These are phyloP conservation scores for Corchorus capsularis DNA, from an alignment of 345 rosid genomes.

Conservation along the genomic window DNA sequence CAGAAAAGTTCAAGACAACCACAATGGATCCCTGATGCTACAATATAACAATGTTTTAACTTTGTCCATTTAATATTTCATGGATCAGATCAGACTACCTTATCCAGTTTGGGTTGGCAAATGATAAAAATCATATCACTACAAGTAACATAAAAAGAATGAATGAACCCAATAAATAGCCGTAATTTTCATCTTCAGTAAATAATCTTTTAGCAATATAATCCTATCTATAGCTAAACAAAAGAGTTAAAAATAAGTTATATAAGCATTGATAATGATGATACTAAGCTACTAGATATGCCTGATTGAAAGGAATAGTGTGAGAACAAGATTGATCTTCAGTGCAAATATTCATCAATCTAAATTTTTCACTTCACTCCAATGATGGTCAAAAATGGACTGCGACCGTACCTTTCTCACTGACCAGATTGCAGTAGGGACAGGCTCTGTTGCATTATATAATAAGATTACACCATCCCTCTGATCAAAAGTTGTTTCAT, in stretches of 20 bases:
- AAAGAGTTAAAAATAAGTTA: neutral
- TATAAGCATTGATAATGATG: neutral
- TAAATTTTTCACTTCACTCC: neutral
- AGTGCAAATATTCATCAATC: neutral
- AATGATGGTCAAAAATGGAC: neutral
- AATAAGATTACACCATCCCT: conserved; percentile 78
- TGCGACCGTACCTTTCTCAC: conserved; percentile 63
- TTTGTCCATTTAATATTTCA: neutral
- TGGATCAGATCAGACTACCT: neutral
- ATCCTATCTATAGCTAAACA: neutral
- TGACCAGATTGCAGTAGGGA: conserved; percentile 77
- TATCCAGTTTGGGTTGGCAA: neutral
- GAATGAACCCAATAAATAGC: neutral
- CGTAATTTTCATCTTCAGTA: neutral
- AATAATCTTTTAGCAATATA: neutral
- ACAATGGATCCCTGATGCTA: neutral
- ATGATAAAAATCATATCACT: neutral
- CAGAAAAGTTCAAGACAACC: neutral
- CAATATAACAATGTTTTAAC: neutral
- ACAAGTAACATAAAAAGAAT: neutral
- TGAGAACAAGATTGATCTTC: neutral
- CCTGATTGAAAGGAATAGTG: neutral
- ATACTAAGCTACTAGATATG: conserved; percentile 6
- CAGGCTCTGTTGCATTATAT: conserved; percentile 63
- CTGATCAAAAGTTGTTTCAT: conserved; percentile 41